Base-by-base conservation (phyloP, 768 basidiomycete genomes). In the Panaeolus cyanescens region DNA sequence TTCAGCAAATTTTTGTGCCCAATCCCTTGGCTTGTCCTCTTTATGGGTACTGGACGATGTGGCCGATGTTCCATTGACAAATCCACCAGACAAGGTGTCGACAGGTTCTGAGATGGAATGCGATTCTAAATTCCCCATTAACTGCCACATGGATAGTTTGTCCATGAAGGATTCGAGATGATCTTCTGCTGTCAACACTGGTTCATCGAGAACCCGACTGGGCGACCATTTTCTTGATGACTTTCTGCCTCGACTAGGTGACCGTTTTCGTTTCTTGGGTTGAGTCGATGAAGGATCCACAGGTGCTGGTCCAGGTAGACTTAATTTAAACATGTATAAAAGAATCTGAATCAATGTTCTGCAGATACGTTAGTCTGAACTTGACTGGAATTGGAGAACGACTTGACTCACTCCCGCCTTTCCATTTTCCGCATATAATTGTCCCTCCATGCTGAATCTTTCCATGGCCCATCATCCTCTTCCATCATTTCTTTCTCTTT, bases 281-380 rank as follows among this genome's bases (percentile, higher is more conserved):
- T 78, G 39, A 6, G 59, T 19, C 17, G 7, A n/a, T 7, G 56
- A 13, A 3, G 39, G 31, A 32, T 5, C 25, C 22, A 20, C 55
- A 5, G 67, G 64, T n/a, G 5, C n/a, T 1, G 68, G 74, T 1
- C 83, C 82, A 9, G 87, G 85, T 7, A 92, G 76, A 9, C 87
- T 86, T 2, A 92, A 75, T 56, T 87, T 85, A 34, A 89, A 77
- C 62, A 89, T 71, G 65, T 91, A 84, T 1, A 94, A 76, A 1
- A 93, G 77, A 53, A 92, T 88, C 70, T 93, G 92, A 20, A 93
- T 83, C 71, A 87, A 85, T 7, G 88, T 83, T 72, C 92, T 93
- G 64, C 6, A 31, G 15, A 28, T 50, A 31, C 32, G 55, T 12
- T 37, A 22, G 55, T 37, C 32, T 53, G 33, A 36, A 55, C 22